Evolutionary conservation across 805 yeast species (phyloP).

Genomic region (Sungouiella thailandica): DNA sequence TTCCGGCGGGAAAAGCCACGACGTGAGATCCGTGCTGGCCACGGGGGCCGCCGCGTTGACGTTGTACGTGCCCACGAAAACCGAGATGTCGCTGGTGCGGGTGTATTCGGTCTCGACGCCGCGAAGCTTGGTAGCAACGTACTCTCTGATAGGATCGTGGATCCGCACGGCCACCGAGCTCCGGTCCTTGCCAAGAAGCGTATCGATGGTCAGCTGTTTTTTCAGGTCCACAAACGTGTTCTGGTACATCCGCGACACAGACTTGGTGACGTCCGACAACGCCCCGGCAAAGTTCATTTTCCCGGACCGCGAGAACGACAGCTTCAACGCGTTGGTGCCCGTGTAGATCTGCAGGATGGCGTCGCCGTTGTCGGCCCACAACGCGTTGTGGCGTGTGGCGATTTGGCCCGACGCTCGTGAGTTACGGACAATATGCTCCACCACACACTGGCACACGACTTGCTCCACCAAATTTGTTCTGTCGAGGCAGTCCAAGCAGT

Average conservation of each 20-base stretch:
- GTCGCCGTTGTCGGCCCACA: constrained; percentile 71
- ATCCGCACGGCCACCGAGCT: constrained; percentile 66
- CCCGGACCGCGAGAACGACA: constrained; percentile 91
- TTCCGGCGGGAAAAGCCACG: constrained; percentile 78
- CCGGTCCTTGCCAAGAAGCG: constrained; percentile 69
- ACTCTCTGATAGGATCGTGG: constrained; percentile 86
- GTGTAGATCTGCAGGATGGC: constrained; percentile 58
- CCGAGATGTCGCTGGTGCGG: constrained; percentile 49
- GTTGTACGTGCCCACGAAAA: constrained; percentile 84
- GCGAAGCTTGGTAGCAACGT: constrained; percentile 60
- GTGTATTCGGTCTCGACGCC: constrained; percentile 52
- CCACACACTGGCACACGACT: constrained; percentile 68
- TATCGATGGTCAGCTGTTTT: constrained; percentile 85
- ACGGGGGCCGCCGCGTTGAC: constrained; percentile 64
- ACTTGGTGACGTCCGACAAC: constrained; percentile 92
- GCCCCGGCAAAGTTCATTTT: constrained; percentile 97
- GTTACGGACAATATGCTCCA: constrained; percentile 33
- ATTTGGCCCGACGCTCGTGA: no score
- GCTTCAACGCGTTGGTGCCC: constrained; percentile 81
- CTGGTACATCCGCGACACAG: constrained; percentile 91
- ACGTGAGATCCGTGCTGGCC: constrained; percentile 50
- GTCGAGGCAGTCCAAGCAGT: constrained; percentile 92
- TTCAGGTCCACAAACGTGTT: constrained; percentile 92
- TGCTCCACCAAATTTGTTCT: constrained; percentile 89
- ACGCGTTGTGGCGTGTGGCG: constrained; percentile 11